Evolutionary conservation across 352 stramenopile species (phyloP), one percentile per base, ranked within the genome.

Genomic region (Pythium rishiriense): DNA sequence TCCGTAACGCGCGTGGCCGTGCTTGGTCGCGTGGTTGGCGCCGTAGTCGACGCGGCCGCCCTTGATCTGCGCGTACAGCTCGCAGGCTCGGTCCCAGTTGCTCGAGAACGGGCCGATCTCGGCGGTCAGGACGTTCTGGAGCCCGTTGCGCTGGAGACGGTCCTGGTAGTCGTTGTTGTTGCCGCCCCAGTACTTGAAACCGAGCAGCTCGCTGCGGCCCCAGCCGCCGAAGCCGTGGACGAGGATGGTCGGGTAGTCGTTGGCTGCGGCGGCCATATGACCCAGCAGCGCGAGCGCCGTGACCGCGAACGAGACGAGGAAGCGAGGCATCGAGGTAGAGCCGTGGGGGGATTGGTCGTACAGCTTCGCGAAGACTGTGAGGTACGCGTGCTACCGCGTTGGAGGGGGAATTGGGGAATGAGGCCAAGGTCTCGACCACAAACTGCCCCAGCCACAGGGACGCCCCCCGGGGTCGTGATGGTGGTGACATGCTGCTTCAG

Each of bases 71-170:
- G 73, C 70, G 62, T 75, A 80, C 0, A 80, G 51, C 61, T 80
- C 73, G 35, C 69, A 78, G 19, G 73, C 70, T 26, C 73, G 73
- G 50, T 80, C 73, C 72, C 72, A 79, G 59, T 79, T 73, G 37
- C 39, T 64, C 5, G 62, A 73, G 47, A 79, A 66, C 10, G 61
- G 61, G 9, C 68, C 66, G 24, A 79, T 58, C 5, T 26, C 39
- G 3, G 66, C 69, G 3, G 61, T 71, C 41, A 64, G 60, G 17
- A 74, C 67, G n/a, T n/a, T n/a, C 3, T 17, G 69, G 63, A 76
- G 73, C 24, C 74, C 72, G 52, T 80, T 22, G 7, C 48, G 48
- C 35, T 68, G 46, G 46, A 81, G 69, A 26, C 74, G 57, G 22
- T 64, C 49, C 42, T 65, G 50, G 26, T 65, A 26, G 39, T 75